phyloP scores from a whole-genome alignment of 495 filamentous ascomycete genomes.

The Daldinia grandis region DNA sequence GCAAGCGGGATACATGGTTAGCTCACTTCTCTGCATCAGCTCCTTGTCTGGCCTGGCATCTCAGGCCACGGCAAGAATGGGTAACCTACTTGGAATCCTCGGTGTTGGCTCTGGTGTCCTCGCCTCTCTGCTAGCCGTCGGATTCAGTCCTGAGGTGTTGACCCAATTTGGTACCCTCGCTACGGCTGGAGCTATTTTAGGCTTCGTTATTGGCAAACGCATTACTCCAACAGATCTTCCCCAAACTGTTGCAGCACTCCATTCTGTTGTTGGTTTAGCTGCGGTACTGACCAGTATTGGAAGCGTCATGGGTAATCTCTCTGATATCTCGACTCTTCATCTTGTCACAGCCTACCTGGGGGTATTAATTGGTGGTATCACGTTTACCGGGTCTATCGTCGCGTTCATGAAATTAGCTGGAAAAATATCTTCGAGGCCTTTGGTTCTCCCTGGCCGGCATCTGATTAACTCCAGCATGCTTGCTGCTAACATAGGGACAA shows the following conservation, averaged over 20 bases:
- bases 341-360: constrained; percentile 81
- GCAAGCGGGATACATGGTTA: constrained; percentile 81
- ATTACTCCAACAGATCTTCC: constrained; percentile 84
- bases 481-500: constrained; percentile 75
- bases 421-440: constrained; percentile 76
- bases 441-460: constrained; percentile 73
- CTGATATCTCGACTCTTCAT: constrained; percentile 73
- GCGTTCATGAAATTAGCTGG: constrained; percentile 83
- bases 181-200: constrained; percentile 66
- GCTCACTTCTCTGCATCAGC: constrained; percentile 77
- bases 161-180: constrained; percentile 78
- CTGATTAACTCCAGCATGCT: constrained; percentile 74
- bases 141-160: constrained; percentile 75
- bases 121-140: constrained; percentile 78
- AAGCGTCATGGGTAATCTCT: constrained; percentile 75
- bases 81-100: constrained; percentile 82
- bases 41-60: constrained; percentile 78
- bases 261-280: constrained; percentile 83
- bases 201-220: constrained; percentile 77
- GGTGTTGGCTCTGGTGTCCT: constrained; percentile 80
- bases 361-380: constrained; percentile 81
- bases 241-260: constrained; percentile 81
- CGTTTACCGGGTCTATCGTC: constrained; percentile 84
- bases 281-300: constrained; percentile 84
- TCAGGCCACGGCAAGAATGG: constrained; percentile 78